Evolutionary conservation across 306 rosid species (phyloP).

Genomic region (Corylus heterophylla): DNA sequence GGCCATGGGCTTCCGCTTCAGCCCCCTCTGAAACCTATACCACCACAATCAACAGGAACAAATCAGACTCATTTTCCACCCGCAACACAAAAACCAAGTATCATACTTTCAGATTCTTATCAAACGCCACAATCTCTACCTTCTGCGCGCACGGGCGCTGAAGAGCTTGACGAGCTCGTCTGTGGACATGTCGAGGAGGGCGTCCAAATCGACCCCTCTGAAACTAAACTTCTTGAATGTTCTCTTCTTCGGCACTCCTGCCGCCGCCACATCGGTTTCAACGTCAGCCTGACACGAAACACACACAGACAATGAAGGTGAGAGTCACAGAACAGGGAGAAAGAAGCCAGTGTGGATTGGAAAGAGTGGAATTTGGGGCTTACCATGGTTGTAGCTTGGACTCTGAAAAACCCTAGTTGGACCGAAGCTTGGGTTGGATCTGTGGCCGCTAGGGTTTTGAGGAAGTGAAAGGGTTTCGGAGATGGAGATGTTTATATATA

Average conservation of each 20-base stretch:
- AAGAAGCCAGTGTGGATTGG: neutral
- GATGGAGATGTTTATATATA: constrained; percentile 1
- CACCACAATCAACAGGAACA: neutral
- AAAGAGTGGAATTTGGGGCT: neutral
- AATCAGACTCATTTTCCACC: constrained; percentile 4
- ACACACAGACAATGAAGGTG: neutral
- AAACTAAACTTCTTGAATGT: constrained; percentile 92
- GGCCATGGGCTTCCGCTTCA: constrained; percentile 96
- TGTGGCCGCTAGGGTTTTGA: constrained; percentile 44
- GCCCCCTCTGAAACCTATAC: constrained; percentile 79
- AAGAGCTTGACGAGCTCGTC: constrained; percentile 88
- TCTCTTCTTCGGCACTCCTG: constrained; percentile 82
- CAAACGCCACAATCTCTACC: constrained; percentile 26
- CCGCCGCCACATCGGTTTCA: constrained; percentile 57
- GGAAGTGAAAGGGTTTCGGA: neutral
- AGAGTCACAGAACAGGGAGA: neutral
- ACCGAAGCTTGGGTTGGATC: neutral
- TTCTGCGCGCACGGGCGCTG: constrained; percentile 85
- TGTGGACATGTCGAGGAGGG: constrained; percentile 89
- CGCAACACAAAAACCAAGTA: neutral
- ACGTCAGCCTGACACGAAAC: constrained; percentile 67
- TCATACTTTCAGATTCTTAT: neutral
- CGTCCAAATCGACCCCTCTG: constrained; percentile 85
- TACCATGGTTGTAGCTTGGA: constrained; percentile 41
- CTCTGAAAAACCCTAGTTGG: constrained; percentile 3